These are phyloP conservation scores for Fraxinus velutina DNA, from an alignment of 305 asterid genomes.

Conservation along the genomic window DNA sequence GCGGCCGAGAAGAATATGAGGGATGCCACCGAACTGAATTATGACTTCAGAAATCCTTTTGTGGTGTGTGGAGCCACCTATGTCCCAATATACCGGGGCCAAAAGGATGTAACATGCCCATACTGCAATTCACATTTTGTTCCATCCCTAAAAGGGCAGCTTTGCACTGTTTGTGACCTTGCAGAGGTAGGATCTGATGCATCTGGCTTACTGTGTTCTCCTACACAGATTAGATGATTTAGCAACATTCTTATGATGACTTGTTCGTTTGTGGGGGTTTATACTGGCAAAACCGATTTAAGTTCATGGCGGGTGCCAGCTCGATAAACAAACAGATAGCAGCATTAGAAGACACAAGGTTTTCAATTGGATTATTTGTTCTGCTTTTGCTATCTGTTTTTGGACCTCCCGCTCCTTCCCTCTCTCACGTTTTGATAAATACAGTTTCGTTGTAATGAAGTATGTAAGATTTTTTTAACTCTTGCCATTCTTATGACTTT, in stretches of 20 bases:
- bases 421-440: conserved; percentile 25
- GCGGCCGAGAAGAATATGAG: conserved; percentile 63
- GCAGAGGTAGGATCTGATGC: conserved; percentile 71
- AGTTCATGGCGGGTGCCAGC: conserved; percentile 16
- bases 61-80: conserved; percentile 75
- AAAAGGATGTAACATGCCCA: conserved; percentile 63
- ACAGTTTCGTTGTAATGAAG: conserved; percentile 47
- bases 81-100: conserved; percentile 74
- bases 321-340: conserved; percentile 27
- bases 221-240: conserved; percentile 61
- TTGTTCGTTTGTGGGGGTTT: neutral
- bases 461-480: conserved; percentile 29
- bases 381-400: conserved; percentile 28
- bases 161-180: conserved; percentile 67
- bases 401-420: conserved; percentile 3
- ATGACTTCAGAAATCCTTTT: conserved; percentile 73
- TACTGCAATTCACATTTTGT: conserved; percentile 60
- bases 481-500: conserved; percentile 28
- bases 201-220: conserved; percentile 73
- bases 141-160: conserved; percentile 56
- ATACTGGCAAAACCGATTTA: conserved; percentile 12
- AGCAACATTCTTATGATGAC: neutral
- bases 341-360: conserved; percentile 18
- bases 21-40: conserved; percentile 52
- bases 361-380: conserved; percentile 30